Conservation (phyloP, 2,329 filamentous ascomycete genomes). For the Paecilomyces variotii region DNA sequence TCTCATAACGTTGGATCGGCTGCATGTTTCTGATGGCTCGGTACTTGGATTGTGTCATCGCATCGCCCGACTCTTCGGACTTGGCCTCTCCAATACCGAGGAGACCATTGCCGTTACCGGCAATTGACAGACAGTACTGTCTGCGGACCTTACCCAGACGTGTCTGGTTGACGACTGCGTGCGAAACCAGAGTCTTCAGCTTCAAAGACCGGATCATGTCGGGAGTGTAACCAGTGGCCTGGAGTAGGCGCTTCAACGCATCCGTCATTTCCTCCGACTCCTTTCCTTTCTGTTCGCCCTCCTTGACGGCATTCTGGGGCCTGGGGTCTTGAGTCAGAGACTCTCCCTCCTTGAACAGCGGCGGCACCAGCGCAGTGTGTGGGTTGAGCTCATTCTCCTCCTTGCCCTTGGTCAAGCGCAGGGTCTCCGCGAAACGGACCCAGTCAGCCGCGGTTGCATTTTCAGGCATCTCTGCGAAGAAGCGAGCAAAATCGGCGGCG, state of each 20-base stretch:
- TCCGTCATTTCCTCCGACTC: slow-evolving; percentile 26
- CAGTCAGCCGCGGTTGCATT: slow-evolving; percentile 40
- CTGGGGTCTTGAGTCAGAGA: slow-evolving; percentile 22
- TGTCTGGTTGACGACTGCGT: slow-evolving; percentile 82
- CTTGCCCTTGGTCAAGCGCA: slow-evolving; percentile 44
- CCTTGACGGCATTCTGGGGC: slow-evolving; percentile 18
- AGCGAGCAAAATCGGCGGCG: slow-evolving; percentile 47
- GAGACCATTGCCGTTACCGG: slow-evolving; percentile 78
- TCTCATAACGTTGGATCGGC: slow-evolving; percentile 85
- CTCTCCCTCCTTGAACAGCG: slow-evolving; percentile 40
- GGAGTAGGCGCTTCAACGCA: slow-evolving; percentile 44
- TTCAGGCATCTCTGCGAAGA: slow-evolving; percentile 42
- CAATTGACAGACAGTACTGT: slow-evolving; percentile 67
- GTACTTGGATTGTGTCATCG: slow-evolving; percentile 64
- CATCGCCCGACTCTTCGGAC: slow-evolving; percentile 63
- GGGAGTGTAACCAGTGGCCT: slow-evolving; percentile 48
- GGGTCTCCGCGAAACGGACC: slow-evolving; percentile 37
- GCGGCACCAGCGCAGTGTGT: slow-evolving; percentile 43
- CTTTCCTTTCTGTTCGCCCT: slow-evolving; percentile 19
- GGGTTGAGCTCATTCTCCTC: slow-evolving; percentile 43
- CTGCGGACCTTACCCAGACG: slow-evolving; percentile 87
- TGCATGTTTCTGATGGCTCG: slow-evolving; percentile 85
- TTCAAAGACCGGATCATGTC: slow-evolving; percentile 46
- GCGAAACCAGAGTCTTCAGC: slow-evolving; percentile 64
- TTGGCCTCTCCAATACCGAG: slow-evolving; percentile 88